Conservation (phyloP, 495 filamentous ascomycete genomes). For the Neurospora sp. region DNA sequence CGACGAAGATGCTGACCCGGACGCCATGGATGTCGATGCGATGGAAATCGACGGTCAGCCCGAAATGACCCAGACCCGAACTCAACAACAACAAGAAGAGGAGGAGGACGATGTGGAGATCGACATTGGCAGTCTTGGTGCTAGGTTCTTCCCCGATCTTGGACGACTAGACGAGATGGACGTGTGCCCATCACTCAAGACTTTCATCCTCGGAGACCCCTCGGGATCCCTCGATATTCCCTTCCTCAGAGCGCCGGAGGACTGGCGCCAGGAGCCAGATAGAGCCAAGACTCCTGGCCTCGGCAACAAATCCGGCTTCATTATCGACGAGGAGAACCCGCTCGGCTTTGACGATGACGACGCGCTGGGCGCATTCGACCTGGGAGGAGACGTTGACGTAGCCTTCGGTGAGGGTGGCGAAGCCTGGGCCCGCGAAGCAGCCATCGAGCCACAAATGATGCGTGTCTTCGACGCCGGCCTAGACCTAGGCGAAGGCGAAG, state of each 20-base stretch:
- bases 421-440: conserved; percentile 57
- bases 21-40: conserved; percentile 13
- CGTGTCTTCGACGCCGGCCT: conserved; percentile 47
- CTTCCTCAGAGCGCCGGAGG: conserved; percentile 81
- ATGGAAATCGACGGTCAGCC: conserved; percentile 20
- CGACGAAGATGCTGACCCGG: conserved; percentile 33
- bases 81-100: conserved; percentile 15
- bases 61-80: conserved; percentile 18
- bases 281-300: conserved; percentile 40
- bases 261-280: conserved; percentile 63
- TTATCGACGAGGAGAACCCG: conserved; percentile 72
- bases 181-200: conserved; percentile 90
- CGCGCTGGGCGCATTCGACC: conserved; percentile 64
- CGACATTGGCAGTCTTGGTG: conserved; percentile 61
- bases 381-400: conserved; percentile 18
- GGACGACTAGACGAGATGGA: conserved; percentile 69
- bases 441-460: conserved; percentile 52
- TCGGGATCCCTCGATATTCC: conserved; percentile 81
- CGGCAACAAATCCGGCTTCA: conserved; percentile 66
- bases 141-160: conserved; percentile 82
- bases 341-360: conserved; percentile 79
- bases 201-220: conserved; percentile 78
- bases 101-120: conserved; percentile 54
- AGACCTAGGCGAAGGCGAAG: conserved; percentile 40
- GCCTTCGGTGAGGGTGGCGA: neutral